Percentiles rank a stretch among this genome's conserved stretches.
Conservation (phyloP, 2,329 filamentous ascomycete species). For the Exophiala spinifera region DNA sequence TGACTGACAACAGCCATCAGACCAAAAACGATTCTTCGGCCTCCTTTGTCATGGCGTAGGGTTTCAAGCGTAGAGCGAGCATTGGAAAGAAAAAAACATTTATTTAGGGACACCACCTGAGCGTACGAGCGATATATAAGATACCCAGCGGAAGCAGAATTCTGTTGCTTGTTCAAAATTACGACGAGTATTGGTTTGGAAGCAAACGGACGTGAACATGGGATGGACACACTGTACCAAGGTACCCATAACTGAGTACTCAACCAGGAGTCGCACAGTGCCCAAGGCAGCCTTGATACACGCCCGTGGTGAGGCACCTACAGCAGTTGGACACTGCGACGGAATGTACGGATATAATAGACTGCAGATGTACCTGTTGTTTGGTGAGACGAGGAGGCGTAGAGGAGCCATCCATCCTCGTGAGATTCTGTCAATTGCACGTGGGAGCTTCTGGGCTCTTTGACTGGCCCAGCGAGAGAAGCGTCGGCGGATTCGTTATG, state of each 20-base stretch:
- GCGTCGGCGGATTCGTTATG: not conserved
- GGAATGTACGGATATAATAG: too few relatives aligned
- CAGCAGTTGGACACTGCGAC: too few relatives aligned
- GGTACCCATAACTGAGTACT: too few relatives aligned
- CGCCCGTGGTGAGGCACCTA: too few relatives aligned
- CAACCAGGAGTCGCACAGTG: too few relatives aligned
- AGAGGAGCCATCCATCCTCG: too few relatives aligned
- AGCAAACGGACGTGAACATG: not conserved
- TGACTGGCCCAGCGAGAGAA: not conserved
- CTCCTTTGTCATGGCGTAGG: constrained; percentile 22
- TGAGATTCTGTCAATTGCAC: not conserved
- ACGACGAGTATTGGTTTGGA: not conserved
- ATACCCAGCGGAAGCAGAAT: constrained; percentile 4
- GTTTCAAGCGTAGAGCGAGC: constrained; percentile 22
- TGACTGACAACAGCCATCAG: constrained; percentile 6
- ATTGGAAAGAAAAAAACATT: constrained; percentile 1
- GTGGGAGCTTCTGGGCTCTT: not conserved
- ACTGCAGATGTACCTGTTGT: too few relatives aligned
- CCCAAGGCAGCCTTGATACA: too few relatives aligned
- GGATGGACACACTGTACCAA: not conserved
- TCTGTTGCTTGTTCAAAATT: not conserved
- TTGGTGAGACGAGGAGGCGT: too few relatives aligned
- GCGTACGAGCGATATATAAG: constrained; percentile 13
- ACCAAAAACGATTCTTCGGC: constrained; percentile 24
- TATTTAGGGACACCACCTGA: constrained; percentile 5